These are phyloP conservation scores for Globisporangium paddicum DNA, from an alignment of 352 stramenopile genomes.

Conservation along the genomic window DNA sequence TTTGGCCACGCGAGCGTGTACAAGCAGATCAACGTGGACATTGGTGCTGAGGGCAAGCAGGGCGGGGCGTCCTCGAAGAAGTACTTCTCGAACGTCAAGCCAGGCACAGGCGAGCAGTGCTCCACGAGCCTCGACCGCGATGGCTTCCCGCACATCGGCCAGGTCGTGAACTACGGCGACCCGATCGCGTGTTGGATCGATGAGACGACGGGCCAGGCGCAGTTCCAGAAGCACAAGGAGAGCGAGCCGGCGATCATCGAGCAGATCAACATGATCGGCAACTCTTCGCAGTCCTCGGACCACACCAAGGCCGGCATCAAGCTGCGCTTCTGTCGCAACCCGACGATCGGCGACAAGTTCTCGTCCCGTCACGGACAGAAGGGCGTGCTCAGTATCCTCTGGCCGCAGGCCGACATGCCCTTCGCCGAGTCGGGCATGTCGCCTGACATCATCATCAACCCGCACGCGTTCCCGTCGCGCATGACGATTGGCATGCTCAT, in stretches of 20 bases:
- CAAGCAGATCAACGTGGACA: constrained; percentile 97
- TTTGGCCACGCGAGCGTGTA: constrained; percentile 98
- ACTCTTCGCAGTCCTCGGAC: constrained; percentile 57
- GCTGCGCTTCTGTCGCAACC: constrained; percentile 98
- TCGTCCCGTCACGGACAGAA: constrained; percentile 99
- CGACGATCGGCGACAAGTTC: constrained; percentile 99
- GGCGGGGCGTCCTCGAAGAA: constrained; percentile 80
- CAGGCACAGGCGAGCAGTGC: constrained; percentile 50
- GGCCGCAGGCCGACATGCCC: constrained; percentile 98
- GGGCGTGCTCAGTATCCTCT: constrained; percentile 98
- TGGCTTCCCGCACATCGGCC: constrained; percentile 95
- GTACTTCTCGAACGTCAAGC: constrained; percentile 92
- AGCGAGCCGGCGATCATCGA: constrained; percentile 97
- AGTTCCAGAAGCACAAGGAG: constrained; percentile 97
- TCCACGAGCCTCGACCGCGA: constrained; percentile 91
- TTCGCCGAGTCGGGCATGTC: constrained; percentile 98
- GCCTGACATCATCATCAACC: constrained; percentile 99
- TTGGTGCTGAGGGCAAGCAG: constrained; percentile 57
- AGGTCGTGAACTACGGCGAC: constrained; percentile 93
- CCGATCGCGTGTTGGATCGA: constrained; percentile 96
- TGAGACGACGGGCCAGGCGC: constrained; percentile 88
- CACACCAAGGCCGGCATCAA: constrained; percentile 93
- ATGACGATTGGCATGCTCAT: constrained; percentile 98
- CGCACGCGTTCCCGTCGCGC: constrained; percentile 96
- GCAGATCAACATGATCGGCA: constrained; percentile 86